Percentiles rank a stretch among this genome's conserved stretches.
Evolutionary conservation across 75 land plant species (phyloP).

Genomic region (Gnetum montanum): DNA sequence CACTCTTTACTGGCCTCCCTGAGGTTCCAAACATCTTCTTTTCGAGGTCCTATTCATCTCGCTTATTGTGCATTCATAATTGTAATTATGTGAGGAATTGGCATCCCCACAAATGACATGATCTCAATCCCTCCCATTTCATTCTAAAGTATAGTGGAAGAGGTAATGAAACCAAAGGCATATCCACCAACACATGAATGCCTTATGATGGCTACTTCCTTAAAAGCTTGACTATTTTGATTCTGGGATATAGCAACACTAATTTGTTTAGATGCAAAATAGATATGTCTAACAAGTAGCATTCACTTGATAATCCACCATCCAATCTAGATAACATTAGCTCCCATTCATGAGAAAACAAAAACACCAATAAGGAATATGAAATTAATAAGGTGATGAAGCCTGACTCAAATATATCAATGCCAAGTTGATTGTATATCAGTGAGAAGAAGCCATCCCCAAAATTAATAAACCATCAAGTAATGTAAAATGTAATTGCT

Average conservation of each 20-base stretch:
- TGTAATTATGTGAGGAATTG: conserved; percentile 38
- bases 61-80: conserved; percentile 15
- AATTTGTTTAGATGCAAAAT: conserved; percentile 56
- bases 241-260: conserved; percentile 63
- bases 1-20: neutral
- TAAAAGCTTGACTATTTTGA: conserved; percentile 67
- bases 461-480: too few species aligned
- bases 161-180: conserved; percentile 71
- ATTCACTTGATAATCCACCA: conserved; percentile 82
- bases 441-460: too few species aligned
- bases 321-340: conserved; percentile 64
- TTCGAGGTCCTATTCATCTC: conserved; percentile 10
- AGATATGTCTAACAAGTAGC: conserved; percentile 72
- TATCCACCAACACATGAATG: conserved; percentile 71
- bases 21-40: conserved; percentile 6
- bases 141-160: conserved; percentile 55
- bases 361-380: conserved; percentile 52
- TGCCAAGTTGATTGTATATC: too few species aligned
- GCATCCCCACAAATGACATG: conserved; percentile 41
- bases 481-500: too few species aligned
- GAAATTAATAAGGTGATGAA: conserved; percentile 48
- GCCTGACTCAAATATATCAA: too few species aligned
- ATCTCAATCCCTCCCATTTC: conserved; percentile 13
- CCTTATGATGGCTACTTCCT: conserved; percentile 82
- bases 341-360: conserved; percentile 72